These are phyloP conservation scores for Cucurbita pepo DNA, from an alignment of 306 rosid genomes.

Conservation along the genomic window DNA sequence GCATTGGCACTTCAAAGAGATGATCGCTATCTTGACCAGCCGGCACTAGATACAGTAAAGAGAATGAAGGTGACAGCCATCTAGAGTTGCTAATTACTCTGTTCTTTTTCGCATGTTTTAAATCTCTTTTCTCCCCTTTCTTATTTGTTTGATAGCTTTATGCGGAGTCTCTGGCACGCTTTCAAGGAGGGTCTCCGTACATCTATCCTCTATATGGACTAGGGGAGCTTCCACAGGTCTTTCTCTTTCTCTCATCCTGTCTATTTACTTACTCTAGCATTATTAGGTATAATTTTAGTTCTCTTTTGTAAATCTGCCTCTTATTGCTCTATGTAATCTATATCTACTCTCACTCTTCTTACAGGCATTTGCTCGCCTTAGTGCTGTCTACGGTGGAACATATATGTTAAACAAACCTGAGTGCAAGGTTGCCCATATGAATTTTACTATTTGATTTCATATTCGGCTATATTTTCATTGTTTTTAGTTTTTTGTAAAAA, in stretches of 20 bases:
- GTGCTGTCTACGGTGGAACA: constrained; percentile 98
- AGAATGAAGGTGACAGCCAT: constrained; percentile 69
- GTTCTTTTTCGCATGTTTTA: background rate
- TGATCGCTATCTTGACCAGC: constrained; percentile 67
- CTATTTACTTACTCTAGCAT: background rate
- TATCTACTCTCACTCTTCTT: background rate
- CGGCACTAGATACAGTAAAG: constrained; percentile 88
- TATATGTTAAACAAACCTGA: constrained; percentile 95
- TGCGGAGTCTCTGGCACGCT: constrained; percentile 87
- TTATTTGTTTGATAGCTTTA: constrained; percentile 42
- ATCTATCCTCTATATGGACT: constrained; percentile 94
- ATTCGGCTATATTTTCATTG: background rate
- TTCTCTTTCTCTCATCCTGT: background rate
- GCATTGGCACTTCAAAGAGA: constrained; percentile 96
- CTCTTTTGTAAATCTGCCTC: background rate
- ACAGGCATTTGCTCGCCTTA: constrained; percentile 94
- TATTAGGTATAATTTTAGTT: background rate
- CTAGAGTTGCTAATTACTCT: background rate
- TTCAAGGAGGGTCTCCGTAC: constrained; percentile 98
- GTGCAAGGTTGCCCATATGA: constrained; percentile 54
- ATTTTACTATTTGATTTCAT: background rate
- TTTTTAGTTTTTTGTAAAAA: background rate
- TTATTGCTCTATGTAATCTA: background rate
- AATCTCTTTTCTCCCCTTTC: constrained; percentile 2
- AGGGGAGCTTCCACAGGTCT: constrained; percentile 98